Conservation (phyloP, 257 asterid genomes). For the Salvia rosmarinus region DNA sequence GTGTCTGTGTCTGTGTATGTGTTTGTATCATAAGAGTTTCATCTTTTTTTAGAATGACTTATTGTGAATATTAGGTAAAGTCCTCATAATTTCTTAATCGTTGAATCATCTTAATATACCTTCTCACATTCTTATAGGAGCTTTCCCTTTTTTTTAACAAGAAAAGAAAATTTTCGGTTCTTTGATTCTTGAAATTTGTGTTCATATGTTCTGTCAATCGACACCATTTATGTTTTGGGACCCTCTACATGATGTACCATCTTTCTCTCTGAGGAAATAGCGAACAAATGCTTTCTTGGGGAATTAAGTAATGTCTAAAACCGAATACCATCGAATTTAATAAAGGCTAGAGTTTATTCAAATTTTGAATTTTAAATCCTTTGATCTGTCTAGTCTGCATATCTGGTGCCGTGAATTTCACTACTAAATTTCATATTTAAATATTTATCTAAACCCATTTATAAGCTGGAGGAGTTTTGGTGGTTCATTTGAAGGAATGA, state of each 20-base stretch:
- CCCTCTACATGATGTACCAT: conserved; percentile 48
- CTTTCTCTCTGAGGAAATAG: conserved; percentile 21
- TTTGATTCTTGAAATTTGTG: conserved; percentile 56
- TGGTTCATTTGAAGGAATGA: neutral
- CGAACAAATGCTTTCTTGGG: conserved; percentile 40
- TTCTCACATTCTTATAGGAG: too few relatives aligned
- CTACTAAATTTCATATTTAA: neutral
- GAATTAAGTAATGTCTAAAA: conserved; percentile 14
- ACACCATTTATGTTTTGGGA: conserved; percentile 52
- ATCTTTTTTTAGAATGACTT: too few relatives aligned
- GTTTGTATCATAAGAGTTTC: too few relatives aligned
- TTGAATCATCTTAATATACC: too few relatives aligned
- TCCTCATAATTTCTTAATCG: too few relatives aligned
- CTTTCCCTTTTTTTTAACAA: too few relatives aligned
- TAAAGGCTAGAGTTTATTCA: neutral
- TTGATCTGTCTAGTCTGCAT: neutral
- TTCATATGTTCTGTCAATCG: conserved; percentile 40
- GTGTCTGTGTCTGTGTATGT: too few relatives aligned
- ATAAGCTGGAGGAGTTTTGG: too few relatives aligned
- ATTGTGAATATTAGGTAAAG: too few relatives aligned
- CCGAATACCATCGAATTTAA: conserved; percentile 5
- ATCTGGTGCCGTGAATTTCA: neutral
- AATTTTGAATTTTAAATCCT: conserved; percentile 11
- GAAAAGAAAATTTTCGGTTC: neutral
- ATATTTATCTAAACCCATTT: too few relatives aligned